Percentiles rank a stretch among this genome's conserved stretches.
Conservation (phyloP, 2,329 filamentous ascomycete species). For the Beauveria asiatica region DNA sequence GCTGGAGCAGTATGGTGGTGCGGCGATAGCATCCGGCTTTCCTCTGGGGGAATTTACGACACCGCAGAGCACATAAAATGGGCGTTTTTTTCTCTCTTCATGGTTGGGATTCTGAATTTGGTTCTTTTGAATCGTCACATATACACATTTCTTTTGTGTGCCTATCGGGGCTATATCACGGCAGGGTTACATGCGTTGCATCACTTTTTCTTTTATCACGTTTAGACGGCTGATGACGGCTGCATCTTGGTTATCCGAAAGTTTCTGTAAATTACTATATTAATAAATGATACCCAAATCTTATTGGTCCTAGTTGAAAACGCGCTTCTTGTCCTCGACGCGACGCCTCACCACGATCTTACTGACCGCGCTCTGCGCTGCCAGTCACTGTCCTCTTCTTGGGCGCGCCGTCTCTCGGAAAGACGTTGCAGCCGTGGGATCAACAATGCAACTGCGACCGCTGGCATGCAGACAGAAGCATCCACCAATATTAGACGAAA, state of each 20-base stretch:
- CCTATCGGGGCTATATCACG: neutral
- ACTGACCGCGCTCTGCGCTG: constrained; percentile 50
- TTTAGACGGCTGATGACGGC: constrained; percentile 6
- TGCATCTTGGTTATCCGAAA: constrained; percentile 1
- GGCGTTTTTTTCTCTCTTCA: constrained; percentile 1
- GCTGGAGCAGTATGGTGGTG: constrained; percentile 23
- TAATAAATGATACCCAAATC: constrained; percentile 12
- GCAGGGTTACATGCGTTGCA: neutral
- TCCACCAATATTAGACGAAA: no score
- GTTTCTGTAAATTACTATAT: constrained; percentile 7
- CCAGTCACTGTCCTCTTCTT: constrained; percentile 48
- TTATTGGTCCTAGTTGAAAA: neutral
- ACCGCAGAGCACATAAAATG: constrained; percentile 2
- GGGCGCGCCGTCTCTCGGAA: no score
- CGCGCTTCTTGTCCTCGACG: neutral
- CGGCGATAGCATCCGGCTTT: constrained; percentile 26
- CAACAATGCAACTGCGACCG: no score
- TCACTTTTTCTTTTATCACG: neutral
- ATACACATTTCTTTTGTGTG: constrained; percentile 3
- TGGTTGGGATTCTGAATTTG: neutral
- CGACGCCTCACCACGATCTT: constrained; percentile 19
- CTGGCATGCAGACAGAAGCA: no score
- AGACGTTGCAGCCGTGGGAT: no score
- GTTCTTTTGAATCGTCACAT: neutral
- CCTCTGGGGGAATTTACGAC: constrained; percentile 18